Evolutionary conservation across 768 basidiomycete genomes (phyloP).

Genomic region (Mrakia hoshinonis): DNA sequence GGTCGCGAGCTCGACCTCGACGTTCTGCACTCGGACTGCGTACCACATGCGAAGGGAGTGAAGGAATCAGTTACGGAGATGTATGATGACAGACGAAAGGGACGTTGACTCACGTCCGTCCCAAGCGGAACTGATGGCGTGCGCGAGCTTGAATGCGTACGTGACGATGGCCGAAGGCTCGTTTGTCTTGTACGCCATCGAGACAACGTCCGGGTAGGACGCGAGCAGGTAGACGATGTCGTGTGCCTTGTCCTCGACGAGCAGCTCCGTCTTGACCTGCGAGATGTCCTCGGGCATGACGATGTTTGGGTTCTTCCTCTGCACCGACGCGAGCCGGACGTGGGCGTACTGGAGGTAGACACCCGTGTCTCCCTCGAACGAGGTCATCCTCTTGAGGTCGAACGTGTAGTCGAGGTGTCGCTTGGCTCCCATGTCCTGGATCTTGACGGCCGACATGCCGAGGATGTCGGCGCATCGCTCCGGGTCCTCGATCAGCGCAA

Average conservation of each 20-base stretch:
- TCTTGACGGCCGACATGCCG: conserved; percentile 91
- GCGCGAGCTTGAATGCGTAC: conserved; percentile 74
- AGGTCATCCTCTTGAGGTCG: conserved; percentile 87
- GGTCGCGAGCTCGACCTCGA: conserved; percentile 45
- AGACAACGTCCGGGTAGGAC: conserved; percentile 83
- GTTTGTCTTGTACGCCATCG: conserved; percentile 68
- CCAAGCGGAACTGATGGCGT: conserved; percentile 39
- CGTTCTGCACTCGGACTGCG: conserved; percentile 27
- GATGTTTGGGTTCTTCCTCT: conserved; percentile 82
- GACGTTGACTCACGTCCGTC: conserved; percentile 11
- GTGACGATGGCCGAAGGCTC: conserved; percentile 89
- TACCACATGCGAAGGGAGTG: conserved; percentile 33
- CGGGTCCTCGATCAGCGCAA: conserved; percentile 76
- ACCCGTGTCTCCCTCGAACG: conserved; percentile 88
- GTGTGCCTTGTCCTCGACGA: conserved; percentile 65
- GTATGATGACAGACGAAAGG: conserved; percentile 51
- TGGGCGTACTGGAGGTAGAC: conserved; percentile 96
- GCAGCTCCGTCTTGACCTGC: conserved; percentile 59
- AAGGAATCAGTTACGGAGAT: conserved; percentile 48
- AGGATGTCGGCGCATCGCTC: conserved; percentile 68
- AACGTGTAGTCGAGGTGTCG: conserved; percentile 73
- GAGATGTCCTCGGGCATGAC: conserved; percentile 44
- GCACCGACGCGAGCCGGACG: conserved; percentile 81
- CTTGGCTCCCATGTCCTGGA: conserved; percentile 94
- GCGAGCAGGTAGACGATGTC: conserved; percentile 81